Percentiles rank a stretch among this genome's conserved stretches.
Conservation (phyloP, 2,329 filamentous ascomycete species). For the Pleomassaria siparia region DNA sequence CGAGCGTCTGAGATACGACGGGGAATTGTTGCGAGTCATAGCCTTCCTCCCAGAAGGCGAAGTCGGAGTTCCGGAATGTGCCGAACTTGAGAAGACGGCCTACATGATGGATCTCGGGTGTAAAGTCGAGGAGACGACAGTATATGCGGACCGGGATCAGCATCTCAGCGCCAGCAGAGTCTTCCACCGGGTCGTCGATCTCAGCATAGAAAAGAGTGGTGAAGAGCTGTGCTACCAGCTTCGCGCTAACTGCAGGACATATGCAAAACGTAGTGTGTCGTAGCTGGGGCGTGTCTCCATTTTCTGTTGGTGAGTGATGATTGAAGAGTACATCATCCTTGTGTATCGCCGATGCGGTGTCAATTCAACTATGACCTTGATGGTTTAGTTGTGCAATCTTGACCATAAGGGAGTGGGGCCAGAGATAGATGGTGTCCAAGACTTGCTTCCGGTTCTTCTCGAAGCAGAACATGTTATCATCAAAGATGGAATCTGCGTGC, state of each 20-base stretch:
- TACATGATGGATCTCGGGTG: conserved; percentile 3
- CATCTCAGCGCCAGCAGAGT: conserved; percentile 3
- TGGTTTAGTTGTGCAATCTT: not conserved
- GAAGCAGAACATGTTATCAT: conserved; percentile 31
- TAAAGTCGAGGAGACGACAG: conserved; percentile 10
- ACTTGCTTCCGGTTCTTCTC: conserved; percentile 5
- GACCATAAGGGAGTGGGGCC: conserved; percentile 9
- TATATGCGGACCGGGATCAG: conserved; percentile 11
- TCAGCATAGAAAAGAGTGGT: conserved; percentile 15
- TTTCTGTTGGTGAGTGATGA: conserved; percentile 4
- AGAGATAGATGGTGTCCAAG: conserved; percentile 25
- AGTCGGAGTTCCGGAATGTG: conserved; percentile 6
- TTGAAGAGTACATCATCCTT: conserved; percentile 4
- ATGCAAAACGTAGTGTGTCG: no score
- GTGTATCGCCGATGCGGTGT: conserved; percentile 4
- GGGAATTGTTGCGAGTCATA: conserved; percentile 10
- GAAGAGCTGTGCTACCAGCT: conserved; percentile 11
- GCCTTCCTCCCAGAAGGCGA: conserved; percentile 13
- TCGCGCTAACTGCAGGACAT: conserved; percentile 3
- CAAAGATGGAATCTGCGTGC: no score
- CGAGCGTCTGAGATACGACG: conserved; percentile 2
- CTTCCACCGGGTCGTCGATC: conserved; percentile 7
- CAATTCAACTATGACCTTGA: not conserved
- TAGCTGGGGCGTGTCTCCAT: no score
- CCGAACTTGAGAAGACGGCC: conserved; percentile 9